Base-by-base conservation (phyloP, 495 filamentous ascomycete genomes). In the Hypoxylon rickii region DNA sequence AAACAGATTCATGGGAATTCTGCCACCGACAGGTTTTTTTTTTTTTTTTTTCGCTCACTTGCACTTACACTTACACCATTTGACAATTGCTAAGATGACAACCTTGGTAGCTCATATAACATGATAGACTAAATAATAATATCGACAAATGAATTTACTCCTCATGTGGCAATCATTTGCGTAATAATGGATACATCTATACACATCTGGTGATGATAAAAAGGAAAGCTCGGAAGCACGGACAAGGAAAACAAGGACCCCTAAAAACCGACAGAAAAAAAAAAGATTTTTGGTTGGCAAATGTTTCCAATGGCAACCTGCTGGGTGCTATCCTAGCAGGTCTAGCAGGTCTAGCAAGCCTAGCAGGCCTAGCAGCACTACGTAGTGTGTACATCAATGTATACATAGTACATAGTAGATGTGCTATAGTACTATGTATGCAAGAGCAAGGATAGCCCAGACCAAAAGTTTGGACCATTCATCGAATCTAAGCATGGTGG, bases 121-220 rank as follows among this genome's bases (percentile, higher is more conserved):
- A n/a, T n/a, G n/a, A n/a, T n/a, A n/a, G n/a, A n/a, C n/a, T n/a
- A n/a, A n/a, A n/a, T n/a, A n/a, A n/a, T n/a, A n/a, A n/a, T n/a
- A n/a, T n/a, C n/a, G n/a, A n/a, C n/a, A n/a, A n/a, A n/a, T n/a
- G n/a, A n/a, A n/a, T n/a, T n/a, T n/a, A n/a, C n/a, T n/a, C n/a
- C 8, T 47, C 18, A 46, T 19, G 52, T 62, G 52, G 52, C 46
- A 45, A 62, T 38, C 42, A 20, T 39, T 62, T 62, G 52, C 58
- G 52, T 62, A 62, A 57, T 62, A 18, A 57, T 60, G 49, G 37
- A 49, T 49, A 57, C n/a, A n/a, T n/a, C n/a, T n/a, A n/a, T n/a
- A n/a, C n/a, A n/a, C n/a, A n/a, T 29, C 4, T 29, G 10, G 31
- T 24, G 22, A 43, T 37, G 32, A 52, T 41, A 20, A 17, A 17